phyloP scores from a whole-genome alignment of 2,329 filamentous ascomycete species.

The Byssochlamys sp. region DNA sequence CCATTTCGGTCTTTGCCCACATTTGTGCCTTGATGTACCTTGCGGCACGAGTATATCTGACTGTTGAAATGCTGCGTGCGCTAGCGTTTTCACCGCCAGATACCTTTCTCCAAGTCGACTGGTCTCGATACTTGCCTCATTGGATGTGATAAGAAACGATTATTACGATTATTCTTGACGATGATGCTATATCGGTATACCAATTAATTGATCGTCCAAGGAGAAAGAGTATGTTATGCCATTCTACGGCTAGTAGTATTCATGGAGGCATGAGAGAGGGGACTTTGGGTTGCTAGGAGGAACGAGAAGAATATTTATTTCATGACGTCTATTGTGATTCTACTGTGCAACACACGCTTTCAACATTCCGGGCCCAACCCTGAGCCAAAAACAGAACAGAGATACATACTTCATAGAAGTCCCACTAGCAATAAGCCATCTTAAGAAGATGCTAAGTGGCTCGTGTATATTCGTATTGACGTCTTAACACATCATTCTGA shows the following conservation, averaged over 20 bases:
- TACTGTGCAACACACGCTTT: neutral
- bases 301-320: neutral
- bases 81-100: neutral
- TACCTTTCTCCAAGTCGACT: neutral
- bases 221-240: too few species aligned
- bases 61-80: neutral
- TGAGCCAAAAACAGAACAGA: neutral
- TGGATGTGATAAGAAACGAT: neutral
- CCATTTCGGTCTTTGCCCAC: neutral
- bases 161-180: neutral
- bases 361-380: neutral
- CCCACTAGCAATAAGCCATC: neutral
- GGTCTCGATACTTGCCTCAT: slow-evolving; percentile 1
- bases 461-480: neutral
- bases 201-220: too few species aligned
- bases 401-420: neutral
- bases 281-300: too few species aligned
- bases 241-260: too few species aligned
- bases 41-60: neutral
- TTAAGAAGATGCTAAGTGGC: neutral
- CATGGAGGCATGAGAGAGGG: too few species aligned
- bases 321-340: neutral
- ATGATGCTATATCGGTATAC: neutral
- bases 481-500: neutral
- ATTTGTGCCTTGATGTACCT: neutral